phyloP scores from a whole-genome alignment of 805 yeast species.

The Pichia exigua region DNA sequence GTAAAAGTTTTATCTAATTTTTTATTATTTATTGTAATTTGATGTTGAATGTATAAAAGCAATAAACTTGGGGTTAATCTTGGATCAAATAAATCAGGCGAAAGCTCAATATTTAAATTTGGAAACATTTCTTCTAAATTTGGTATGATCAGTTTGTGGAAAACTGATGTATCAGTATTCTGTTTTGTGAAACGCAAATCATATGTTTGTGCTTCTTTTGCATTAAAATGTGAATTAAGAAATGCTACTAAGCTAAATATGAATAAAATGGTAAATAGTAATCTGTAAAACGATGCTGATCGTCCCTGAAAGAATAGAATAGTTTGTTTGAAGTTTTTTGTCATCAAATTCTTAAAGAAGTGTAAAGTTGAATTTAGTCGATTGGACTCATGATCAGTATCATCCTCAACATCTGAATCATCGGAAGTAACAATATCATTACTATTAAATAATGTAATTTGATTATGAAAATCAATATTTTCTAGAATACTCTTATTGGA shows the following conservation, averaged over 20 bases:
- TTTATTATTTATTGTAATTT: neutral
- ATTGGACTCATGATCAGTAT: neutral
- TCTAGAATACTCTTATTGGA: neutral
- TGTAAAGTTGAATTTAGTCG: neutral
- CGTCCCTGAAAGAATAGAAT: neutral
- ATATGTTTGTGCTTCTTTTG: neutral
- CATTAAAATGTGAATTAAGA: neutral
- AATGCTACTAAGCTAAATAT: neutral
- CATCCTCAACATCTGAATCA: neutral
- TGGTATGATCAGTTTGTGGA: constrained; percentile 12
- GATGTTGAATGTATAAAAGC: constrained; percentile 9
- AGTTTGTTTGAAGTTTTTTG: neutral
- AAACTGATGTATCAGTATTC: neutral
- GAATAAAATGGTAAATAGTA: neutral
- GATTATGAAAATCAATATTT: neutral
- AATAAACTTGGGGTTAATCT: constrained; percentile 13
- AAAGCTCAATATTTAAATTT: neutral
- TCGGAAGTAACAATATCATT: neutral
- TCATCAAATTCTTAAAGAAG: neutral
- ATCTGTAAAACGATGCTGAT: neutral
- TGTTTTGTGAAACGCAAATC: constrained; percentile 3
- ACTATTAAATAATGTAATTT: neutral
- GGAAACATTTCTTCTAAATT: constrained; percentile 8
- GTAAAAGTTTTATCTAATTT: constrained; percentile 10
- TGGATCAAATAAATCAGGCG: constrained; percentile 11